Percentiles rank a stretch among this genome's conserved stretches.
Conservation (phyloP, 768 basidiomycete genomes). For the Auricularia auricula-judae region DNA sequence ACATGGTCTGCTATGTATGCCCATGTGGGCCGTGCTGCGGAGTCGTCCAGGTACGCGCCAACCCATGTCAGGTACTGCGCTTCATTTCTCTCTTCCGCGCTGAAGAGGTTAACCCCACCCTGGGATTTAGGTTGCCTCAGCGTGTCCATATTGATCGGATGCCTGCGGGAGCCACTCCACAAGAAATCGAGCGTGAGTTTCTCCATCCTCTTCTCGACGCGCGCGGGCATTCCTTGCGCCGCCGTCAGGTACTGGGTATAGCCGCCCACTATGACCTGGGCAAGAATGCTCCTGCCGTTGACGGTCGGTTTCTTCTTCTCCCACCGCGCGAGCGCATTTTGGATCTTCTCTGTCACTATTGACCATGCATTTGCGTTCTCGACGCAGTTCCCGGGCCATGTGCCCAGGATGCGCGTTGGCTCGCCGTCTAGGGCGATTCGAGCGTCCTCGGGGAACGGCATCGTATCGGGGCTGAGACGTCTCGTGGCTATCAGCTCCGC, state of each 20-base stretch:
- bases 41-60: background rate
- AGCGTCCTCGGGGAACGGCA: slow-evolving; percentile 10
- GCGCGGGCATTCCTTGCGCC: slow-evolving; percentile 28
- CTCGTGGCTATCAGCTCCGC: slow-evolving; percentile 1
- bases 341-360: slow-evolving; percentile 18
- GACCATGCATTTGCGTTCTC: slow-evolving; percentile 16
- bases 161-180: slow-evolving; percentile 9
- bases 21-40: slow-evolving; percentile 5
- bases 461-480: background rate
- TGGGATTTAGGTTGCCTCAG: background rate
- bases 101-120: background rate
- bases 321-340: slow-evolving; percentile 15
- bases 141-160: background rate
- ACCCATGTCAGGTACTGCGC: slow-evolving; percentile 11
- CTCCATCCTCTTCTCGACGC: slow-evolving; percentile 12
- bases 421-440: slow-evolving; percentile 21
- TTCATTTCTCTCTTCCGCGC: slow-evolving; percentile 6
- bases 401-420: slow-evolving; percentile 21
- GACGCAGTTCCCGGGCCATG: slow-evolving; percentile 20
- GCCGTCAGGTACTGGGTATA: slow-evolving; percentile 24
- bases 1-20: slow-evolving; percentile 7
- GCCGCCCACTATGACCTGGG: slow-evolving; percentile 19
- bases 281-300: slow-evolving; percentile 16
- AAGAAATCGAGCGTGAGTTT: slow-evolving; percentile 18
- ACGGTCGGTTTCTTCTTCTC: slow-evolving; percentile 17